Evolutionary conservation across 495 filamentous ascomycete species (phyloP), one percentile per base, ranked within the genome.

Genomic region (Penicillium riverlandense): DNA sequence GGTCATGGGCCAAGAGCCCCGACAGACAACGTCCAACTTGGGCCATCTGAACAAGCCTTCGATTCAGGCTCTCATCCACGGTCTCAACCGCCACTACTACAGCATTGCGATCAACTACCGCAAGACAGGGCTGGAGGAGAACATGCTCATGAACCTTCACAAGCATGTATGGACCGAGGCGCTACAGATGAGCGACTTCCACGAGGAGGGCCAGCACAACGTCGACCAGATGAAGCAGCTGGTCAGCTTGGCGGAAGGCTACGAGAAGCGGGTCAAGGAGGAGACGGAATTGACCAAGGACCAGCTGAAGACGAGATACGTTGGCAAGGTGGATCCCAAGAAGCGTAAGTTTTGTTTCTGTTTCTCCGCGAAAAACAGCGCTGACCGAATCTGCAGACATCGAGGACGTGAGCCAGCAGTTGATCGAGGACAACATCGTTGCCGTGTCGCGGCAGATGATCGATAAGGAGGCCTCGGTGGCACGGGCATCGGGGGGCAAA

Each of bases 141-240:
- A 95, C 65, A 97, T 98, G 92, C 65, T 98, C 57, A 98, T 98
- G 92, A 98, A 97, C 57, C 70, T 98, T 47, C 92, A 98, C 73
- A 98, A 98, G 76, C 90, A 95, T 45, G 90, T 96, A 36, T 98
- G 92, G 92, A 98, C 92, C 5, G 92, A 98, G 63, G 92, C 89
- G 8, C 67, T 98, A 54, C 81, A 94, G 62, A 97, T 98, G 94
- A 86, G 90, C 40, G 90, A 97, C 63, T 98, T 97, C 78, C 77
- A 82, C 38, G 72, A 82, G 46, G 91, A 96, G 62, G 88, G 82
- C 16, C 69, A 78, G 47, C 75, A 85, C 56, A 98, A 96, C 53
- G 83, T 84, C 52, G 89, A 92, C 27, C 77, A 83, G 40, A 79
- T 98, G 69, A 78, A 90, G 74, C 81, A 84, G 57, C 79, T 98